These are phyloP conservation scores for Fusarium tjaetaba DNA, from an alignment of 2,329 filamentous ascomycete genomes.

Conservation along the genomic window DNA sequence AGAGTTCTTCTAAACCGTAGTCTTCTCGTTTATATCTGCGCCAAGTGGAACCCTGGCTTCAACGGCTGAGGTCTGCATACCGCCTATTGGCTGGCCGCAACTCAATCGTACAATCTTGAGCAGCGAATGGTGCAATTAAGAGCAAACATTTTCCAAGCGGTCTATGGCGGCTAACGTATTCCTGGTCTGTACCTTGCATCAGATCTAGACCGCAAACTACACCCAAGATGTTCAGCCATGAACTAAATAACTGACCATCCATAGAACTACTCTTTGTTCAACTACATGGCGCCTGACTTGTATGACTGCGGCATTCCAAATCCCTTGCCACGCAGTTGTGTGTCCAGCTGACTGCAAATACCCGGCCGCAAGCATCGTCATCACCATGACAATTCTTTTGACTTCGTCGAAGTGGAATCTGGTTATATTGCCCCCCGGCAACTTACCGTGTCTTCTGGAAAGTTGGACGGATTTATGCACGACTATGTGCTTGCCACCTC, in stretches of 20 bases:
- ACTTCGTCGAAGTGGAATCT: not conserved
- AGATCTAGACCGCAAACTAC: constrained; percentile 15
- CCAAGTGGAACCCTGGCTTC: constrained; percentile 18
- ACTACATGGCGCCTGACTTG: constrained; percentile 3
- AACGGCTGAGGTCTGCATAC: constrained; percentile 33
- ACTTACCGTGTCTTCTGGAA: not conserved
- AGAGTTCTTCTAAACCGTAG: not conserved
- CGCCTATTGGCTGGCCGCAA: constrained; percentile 30
- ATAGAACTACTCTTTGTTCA: not conserved
- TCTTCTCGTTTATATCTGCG: constrained; percentile 7
- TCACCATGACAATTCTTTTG: not conserved
- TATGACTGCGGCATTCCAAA: constrained; percentile 13
- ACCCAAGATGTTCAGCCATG: not conserved
- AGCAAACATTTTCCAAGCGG: constrained; percentile 20
- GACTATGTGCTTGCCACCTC: not conserved
- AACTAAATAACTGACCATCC: not conserved
- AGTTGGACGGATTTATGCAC: not conserved
- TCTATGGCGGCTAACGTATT: constrained; percentile 2
- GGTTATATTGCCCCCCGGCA: not conserved
- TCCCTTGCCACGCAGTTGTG: constrained; percentile 8
- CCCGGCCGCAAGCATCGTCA: constrained; percentile 15
- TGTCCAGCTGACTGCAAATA: not conserved
- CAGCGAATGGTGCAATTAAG: not conserved
- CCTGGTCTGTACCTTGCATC: not conserved
- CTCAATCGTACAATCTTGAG: constrained; percentile 16